Evolutionary conservation across 371 early-diverging fungal species (phyloP).

Genomic region (Mycotypha africana): DNA sequence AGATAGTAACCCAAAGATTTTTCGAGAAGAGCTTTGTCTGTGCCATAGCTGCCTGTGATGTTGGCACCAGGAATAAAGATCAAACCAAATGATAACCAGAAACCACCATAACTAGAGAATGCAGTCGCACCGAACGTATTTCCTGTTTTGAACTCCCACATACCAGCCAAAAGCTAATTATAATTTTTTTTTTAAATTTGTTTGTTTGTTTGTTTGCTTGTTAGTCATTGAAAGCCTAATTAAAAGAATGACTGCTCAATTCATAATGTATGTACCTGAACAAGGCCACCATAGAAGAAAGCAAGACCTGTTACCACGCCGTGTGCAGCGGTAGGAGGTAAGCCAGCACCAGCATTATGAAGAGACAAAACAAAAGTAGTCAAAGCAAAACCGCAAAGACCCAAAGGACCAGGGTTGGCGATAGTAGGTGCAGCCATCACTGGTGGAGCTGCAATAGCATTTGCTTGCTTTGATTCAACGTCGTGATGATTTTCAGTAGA

Average conservation of each 20-base stretch:
- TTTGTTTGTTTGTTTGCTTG: no score
- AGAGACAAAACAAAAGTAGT: slow-evolving; percentile 70
- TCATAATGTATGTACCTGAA: slow-evolving; percentile 48
- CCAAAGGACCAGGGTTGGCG: slow-evolving; percentile 74
- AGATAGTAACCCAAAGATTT: slow-evolving; percentile 66
- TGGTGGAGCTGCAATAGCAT: slow-evolving; percentile 3
- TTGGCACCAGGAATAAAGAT: slow-evolving; percentile 54
- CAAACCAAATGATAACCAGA: slow-evolving; percentile 68
- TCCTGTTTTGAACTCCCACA: slow-evolving; percentile 71
- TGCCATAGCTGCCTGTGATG: slow-evolving; percentile 33
- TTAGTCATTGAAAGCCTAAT: not conserved
- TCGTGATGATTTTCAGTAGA: slow-evolving; percentile 19
- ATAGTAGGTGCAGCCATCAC: slow-evolving; percentile 25
- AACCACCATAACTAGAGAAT: slow-evolving; percentile 70
- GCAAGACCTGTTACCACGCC: slow-evolving; percentile 64
- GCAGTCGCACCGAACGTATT: slow-evolving; percentile 85
- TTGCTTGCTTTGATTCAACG: slow-evolving; percentile 20
- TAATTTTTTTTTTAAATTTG: no score
- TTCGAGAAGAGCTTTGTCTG: slow-evolving; percentile 33
- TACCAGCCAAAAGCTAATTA: slow-evolving; percentile 59
- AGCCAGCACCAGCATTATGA: slow-evolving; percentile 65
- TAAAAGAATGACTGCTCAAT: no score
- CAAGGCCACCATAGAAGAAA: slow-evolving; percentile 75
- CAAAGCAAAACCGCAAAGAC: slow-evolving; percentile 69
- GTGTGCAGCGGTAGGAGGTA: slow-evolving; percentile 47